Evolutionary conservation across 768 basidiomycete species (phyloP).

Genomic region (Macrolepiota fuliginosa): DNA sequence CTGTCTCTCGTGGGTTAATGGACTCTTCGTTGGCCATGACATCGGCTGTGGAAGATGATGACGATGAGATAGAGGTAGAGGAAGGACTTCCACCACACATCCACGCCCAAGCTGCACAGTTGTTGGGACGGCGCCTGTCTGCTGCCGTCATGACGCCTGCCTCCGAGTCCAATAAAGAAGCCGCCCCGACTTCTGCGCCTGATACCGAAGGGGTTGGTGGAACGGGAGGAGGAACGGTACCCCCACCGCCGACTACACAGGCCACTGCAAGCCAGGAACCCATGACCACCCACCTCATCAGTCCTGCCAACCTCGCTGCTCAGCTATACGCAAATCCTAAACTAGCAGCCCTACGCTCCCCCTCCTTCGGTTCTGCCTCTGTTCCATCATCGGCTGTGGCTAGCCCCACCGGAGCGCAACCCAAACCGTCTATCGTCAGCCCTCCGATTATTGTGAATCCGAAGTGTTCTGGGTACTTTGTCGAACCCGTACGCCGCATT

Average conservation of each 20-base stretch:
- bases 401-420: slow-evolving; percentile 8
- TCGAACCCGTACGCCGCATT: slow-evolving; percentile 76
- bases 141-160: slow-evolving; percentile 36
- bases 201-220: not conserved
- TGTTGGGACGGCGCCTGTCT: slow-evolving; percentile 40
- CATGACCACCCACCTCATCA: slow-evolving; percentile 29
- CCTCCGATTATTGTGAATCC: slow-evolving; percentile 73
- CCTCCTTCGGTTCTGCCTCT: slow-evolving; percentile 10
- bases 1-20: slow-evolving; percentile 5
- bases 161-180: slow-evolving; percentile 14
- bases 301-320: slow-evolving; percentile 38
- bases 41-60: slow-evolving; percentile 50
- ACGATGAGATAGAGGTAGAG: slow-evolving; percentile 21
- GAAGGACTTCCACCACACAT: slow-evolving; percentile 16
- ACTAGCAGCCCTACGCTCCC: slow-evolving; percentile 35
- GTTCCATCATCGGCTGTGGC: not conserved
- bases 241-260: not conserved
- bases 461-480: slow-evolving; percentile 94
- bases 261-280: slow-evolving; percentile 2
- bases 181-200: not conserved
- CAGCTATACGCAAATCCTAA: slow-evolving; percentile 42
- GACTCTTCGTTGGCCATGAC: slow-evolving; percentile 35
- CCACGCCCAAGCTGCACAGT: slow-evolving; percentile 28
- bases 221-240: not conserved
- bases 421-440: slow-evolving; percentile 36